Conservation (phyloP, 176 grass and related monocot species). For the Oryza meyeriana region DNA sequence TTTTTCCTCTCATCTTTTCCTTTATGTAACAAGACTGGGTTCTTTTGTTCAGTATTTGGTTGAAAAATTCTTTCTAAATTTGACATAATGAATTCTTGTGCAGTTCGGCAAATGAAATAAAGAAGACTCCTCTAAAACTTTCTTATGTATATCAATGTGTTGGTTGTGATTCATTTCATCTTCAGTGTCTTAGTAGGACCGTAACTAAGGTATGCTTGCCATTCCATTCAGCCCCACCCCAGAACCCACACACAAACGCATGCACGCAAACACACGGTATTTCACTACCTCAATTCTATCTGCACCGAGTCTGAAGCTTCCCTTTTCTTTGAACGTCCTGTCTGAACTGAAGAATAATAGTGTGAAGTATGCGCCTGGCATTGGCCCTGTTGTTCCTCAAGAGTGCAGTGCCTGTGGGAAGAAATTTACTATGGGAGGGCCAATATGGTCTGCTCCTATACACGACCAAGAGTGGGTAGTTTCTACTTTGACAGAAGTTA, state of each 20-base stretch:
- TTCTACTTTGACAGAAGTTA: slow-evolving; percentile 67
- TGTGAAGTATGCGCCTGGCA: slow-evolving; percentile 76
- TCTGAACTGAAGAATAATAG: slow-evolving; percentile 62
- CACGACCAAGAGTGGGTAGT: slow-evolving; percentile 94
- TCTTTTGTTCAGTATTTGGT: slow-evolving; percentile 20
- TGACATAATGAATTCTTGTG: background rate
- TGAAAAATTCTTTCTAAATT: slow-evolving; percentile 31
- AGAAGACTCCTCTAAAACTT: slow-evolving; percentile 91
- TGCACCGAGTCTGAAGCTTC: slow-evolving; percentile 12
- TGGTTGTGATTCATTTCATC: slow-evolving; percentile 98
- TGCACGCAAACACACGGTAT: background rate
- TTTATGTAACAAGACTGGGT: background rate
- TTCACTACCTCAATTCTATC: background rate
- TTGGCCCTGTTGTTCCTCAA: slow-evolving; percentile 92
- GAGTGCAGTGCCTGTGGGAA: slow-evolving; percentile 82
- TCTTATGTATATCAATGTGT: slow-evolving; percentile 96
- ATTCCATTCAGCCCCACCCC: background rate
- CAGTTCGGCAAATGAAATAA: slow-evolving; percentile 93
- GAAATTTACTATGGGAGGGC: slow-evolving; percentile 90
- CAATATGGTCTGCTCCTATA: slow-evolving; percentile 95
- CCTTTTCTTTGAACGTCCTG: slow-evolving; percentile 27
- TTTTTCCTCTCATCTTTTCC: background rate
- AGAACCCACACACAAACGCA: background rate
- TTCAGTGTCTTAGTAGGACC: slow-evolving; percentile 77
- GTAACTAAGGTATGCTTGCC: slow-evolving; percentile 58